Percentiles rank a stretch among this genome's conserved stretches.
Evolutionary conservation across 768 basidiomycete species (phyloP).

Genomic region (Amylocystis lapponica): DNA sequence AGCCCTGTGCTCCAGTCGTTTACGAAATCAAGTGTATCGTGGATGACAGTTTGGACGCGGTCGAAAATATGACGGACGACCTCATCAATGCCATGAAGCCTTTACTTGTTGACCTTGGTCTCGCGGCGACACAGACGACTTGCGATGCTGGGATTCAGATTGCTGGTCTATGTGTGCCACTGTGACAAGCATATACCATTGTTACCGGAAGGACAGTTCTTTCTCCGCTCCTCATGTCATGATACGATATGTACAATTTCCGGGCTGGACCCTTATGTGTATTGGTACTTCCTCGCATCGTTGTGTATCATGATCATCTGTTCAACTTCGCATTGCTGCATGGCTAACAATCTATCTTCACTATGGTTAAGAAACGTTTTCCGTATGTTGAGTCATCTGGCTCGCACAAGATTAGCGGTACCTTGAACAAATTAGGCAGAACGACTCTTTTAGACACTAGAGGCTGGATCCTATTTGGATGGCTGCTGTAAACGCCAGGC

Average conservation of each 20-base stretch:
- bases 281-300: slow-evolving; percentile 11
- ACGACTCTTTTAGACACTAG: too few relatives aligned
- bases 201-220: not conserved
- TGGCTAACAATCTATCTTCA: slow-evolving; percentile 12
- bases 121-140: slow-evolving; percentile 13
- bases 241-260: slow-evolving; percentile 8
- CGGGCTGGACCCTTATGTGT: slow-evolving; percentile 13
- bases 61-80: slow-evolving; percentile 45
- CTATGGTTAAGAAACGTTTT: not conserved
- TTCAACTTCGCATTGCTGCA: slow-evolving; percentile 10
- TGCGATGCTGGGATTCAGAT: slow-evolving; percentile 23
- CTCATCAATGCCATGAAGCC: slow-evolving; percentile 37
- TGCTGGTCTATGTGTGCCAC: slow-evolving; percentile 12
- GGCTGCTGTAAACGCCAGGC: too few relatives aligned
- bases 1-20: slow-evolving; percentile 35
- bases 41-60: slow-evolving; percentile 42
- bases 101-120: slow-evolving; percentile 24
- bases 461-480: too few relatives aligned
- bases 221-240: not conserved
- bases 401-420: not conserved
- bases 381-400: not conserved
- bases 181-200: slow-evolving; percentile 1
- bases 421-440: too few relatives aligned
- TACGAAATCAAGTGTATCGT: slow-evolving; percentile 57
- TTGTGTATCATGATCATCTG: slow-evolving; percentile 11